phyloP scores from a whole-genome alignment of 805 yeast species.

The Candida peoriensis region DNA sequence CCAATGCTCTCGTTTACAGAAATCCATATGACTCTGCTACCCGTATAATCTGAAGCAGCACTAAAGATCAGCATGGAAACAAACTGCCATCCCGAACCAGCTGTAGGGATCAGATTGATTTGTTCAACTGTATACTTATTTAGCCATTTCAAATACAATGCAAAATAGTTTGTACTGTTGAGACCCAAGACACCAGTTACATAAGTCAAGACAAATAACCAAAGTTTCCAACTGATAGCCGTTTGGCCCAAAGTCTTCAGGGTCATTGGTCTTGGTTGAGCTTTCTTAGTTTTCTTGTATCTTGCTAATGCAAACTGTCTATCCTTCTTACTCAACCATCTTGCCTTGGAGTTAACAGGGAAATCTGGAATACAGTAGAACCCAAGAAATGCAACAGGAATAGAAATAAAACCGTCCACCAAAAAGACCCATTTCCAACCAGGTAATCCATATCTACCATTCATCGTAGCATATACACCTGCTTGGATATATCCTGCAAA shows the following conservation, averaged over 20 bases:
- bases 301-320: constrained; percentile 5
- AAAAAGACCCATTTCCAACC: constrained; percentile 50
- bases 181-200: not conserved
- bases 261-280: constrained; percentile 1
- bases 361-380: constrained; percentile 43
- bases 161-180: not conserved
- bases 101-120: constrained; percentile 1
- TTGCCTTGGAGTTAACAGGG: constrained; percentile 2
- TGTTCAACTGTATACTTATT: not conserved
- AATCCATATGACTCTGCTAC: not conserved
- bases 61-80: constrained; percentile 1
- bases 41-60: constrained; percentile 1
- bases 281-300: not conserved
- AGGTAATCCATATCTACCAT: constrained; percentile 33
- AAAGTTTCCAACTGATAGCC: not conserved
- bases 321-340: constrained; percentile 4
- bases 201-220: constrained; percentile 1
- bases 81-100: not conserved
- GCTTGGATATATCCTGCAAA: constrained; percentile 39
- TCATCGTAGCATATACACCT: constrained; percentile 32
- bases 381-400: constrained; percentile 44
- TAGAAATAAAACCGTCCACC: constrained; percentile 40
- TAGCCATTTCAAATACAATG: not conserved
- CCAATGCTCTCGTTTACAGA: not conserved
- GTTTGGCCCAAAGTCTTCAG: not conserved